phyloP scores from a whole-genome alignment of 2,329 filamentous ascomycete species.

The Didymellaceae sp. region DNA sequence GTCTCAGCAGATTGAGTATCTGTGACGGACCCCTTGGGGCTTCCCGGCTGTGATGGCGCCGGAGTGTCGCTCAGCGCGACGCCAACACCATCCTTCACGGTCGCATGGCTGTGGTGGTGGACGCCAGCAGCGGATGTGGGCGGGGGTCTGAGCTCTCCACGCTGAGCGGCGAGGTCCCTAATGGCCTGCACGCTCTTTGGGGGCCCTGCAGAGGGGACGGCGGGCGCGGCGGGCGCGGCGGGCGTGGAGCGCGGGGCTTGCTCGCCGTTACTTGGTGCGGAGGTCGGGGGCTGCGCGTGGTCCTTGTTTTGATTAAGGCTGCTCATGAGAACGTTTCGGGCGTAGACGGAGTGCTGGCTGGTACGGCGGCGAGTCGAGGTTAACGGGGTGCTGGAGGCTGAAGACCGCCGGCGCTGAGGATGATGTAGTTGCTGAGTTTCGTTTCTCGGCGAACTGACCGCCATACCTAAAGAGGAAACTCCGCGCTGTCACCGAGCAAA shows the following conservation, averaged over 20 bases:
- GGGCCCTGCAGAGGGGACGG: constrained; percentile 19
- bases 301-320: constrained; percentile 39
- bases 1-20: constrained; percentile 15
- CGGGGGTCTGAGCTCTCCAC: constrained; percentile 42
- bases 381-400: constrained; percentile 23
- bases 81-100: constrained; percentile 55
- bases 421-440: constrained; percentile 21
- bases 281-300: constrained; percentile 24
- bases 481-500: constrained; percentile 8
- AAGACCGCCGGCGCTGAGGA: constrained; percentile 29
- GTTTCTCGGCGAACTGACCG: constrained; percentile 22
- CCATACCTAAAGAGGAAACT: constrained; percentile 16
- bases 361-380: constrained; percentile 34
- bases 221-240: constrained; percentile 27
- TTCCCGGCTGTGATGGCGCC: constrained; percentile 66
- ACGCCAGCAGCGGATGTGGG: constrained; percentile 24
- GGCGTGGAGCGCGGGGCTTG: constrained; percentile 29
- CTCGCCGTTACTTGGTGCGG: constrained; percentile 25
- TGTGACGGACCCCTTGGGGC: constrained; percentile 64
- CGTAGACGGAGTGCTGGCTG: constrained; percentile 58
- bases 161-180: constrained; percentile 31
- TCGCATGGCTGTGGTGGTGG: constrained; percentile 23
- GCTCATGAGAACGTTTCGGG: constrained; percentile 60
- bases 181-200: constrained; percentile 35
- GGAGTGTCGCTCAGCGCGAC: constrained; percentile 68